Percentiles rank a stretch among this genome's conserved stretches.
phyloP scores from a whole-genome alignment of 108 stramenopile genomes.

The Pseudonitzschia multiseries region DNA sequence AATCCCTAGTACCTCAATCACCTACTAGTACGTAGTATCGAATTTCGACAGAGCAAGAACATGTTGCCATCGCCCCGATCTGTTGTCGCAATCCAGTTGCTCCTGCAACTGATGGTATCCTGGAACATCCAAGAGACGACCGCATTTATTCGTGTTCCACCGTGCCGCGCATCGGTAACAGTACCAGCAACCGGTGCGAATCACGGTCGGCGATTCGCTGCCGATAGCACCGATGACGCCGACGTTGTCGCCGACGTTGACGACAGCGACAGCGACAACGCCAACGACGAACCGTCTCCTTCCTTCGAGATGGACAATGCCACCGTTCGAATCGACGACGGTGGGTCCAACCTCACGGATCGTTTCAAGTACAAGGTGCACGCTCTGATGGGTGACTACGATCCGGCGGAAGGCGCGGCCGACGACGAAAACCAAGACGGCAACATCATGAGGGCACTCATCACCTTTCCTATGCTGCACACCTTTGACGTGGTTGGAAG shows the following conservation, averaged over 20 bases:
- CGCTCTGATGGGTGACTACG: slow-evolving; percentile 75
- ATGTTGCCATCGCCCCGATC: background rate
- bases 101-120: background rate
- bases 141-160: background rate
- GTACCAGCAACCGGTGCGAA: background rate
- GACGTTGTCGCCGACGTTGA: background rate
- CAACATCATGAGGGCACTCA: slow-evolving; percentile 67
- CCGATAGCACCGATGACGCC: background rate
- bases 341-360: slow-evolving; percentile 59
- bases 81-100: background rate
- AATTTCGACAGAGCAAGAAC: background rate
- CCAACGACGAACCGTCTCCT: background rate
- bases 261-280: background rate
- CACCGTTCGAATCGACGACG: slow-evolving; percentile 35
- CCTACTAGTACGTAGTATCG: no score
- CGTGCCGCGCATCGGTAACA: no score
- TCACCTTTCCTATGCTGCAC: slow-evolving; percentile 61
- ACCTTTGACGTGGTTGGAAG: slow-evolving; percentile 67
- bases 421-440: slow-evolving; percentile 72
- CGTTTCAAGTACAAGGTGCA: slow-evolving; percentile 83
- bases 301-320: background rate
- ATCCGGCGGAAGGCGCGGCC: slow-evolving; percentile 45
- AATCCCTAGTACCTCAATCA: no score
- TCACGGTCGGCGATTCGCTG: background rate
- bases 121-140: background rate